These are phyloP conservation scores for Aspergillus sp. DNA, from an alignment of 2,329 filamentous ascomycete species.

Conservation along the genomic window DNA sequence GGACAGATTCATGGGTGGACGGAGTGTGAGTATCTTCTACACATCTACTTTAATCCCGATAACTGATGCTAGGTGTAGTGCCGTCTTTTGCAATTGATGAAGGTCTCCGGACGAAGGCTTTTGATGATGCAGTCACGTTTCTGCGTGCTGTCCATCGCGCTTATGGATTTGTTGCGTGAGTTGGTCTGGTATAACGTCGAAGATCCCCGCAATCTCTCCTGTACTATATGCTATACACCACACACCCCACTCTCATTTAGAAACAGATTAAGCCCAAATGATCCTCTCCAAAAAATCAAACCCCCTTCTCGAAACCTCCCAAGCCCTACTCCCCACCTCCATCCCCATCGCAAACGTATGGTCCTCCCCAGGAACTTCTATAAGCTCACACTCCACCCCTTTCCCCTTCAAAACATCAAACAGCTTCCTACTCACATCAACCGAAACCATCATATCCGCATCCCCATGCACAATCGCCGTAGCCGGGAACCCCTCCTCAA, in stretches of 20 bases:
- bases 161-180: not conserved
- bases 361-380: constrained; percentile 42
- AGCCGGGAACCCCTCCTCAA: constrained; percentile 34
- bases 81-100: constrained; percentile 2
- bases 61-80: not conserved
- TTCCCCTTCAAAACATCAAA: constrained; percentile 24
- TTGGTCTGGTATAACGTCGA: no score
- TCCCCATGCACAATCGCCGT: constrained; percentile 46
- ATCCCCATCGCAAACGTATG: constrained; percentile 47
- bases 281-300: constrained; percentile 44
- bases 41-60: not conserved
- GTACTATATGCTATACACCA: no score
- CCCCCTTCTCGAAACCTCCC: constrained; percentile 38
- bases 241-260: no score
- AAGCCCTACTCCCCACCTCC: constrained; percentile 37
- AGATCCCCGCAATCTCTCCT: no score
- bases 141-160: not conserved
- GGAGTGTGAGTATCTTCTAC: not conserved
- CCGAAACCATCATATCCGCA: constrained; percentile 42
- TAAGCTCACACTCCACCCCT: constrained; percentile 37
- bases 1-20: constrained; percentile 7
- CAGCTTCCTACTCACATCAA: constrained; percentile 36
- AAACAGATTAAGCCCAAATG: constrained; percentile 8
- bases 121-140: not conserved
- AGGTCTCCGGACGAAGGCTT: not conserved